Evolutionary conservation across 176 grass and related monocot species (phyloP).

Genomic region (Pontederia paniculata): DNA sequence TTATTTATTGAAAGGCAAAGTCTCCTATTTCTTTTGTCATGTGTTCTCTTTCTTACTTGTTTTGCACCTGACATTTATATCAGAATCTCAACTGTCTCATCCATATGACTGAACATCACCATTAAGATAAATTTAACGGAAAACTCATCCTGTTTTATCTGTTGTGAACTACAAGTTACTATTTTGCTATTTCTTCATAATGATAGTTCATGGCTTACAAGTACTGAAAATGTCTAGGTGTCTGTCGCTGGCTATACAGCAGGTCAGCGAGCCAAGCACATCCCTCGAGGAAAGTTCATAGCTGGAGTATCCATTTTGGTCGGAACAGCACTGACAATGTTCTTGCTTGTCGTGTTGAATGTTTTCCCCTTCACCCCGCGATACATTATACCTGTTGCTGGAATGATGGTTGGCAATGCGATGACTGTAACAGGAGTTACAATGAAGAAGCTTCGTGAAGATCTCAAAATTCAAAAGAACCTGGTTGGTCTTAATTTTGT

Average conservation of each 20-base stretch:
- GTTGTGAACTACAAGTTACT: too few relatives aligned
- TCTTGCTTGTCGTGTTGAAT: conserved; percentile 44
- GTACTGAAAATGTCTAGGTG: conserved; percentile 14
- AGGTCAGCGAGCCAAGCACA: conserved; percentile 46
- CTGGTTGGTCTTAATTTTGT: conserved; percentile 17
- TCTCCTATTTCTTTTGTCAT: too few relatives aligned
- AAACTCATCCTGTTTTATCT: too few relatives aligned
- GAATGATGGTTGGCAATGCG: conserved; percentile 92
- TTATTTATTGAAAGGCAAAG: too few relatives aligned
- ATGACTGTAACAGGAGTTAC: conserved; percentile 90
- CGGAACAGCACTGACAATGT: conserved; percentile 75
- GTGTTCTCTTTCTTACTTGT: too few relatives aligned
- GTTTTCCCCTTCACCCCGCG: conserved; percentile 84
- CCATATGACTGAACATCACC: too few relatives aligned
- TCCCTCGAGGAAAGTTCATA: conserved; percentile 57
- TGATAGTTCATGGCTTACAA: too few relatives aligned
- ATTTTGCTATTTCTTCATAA: too few relatives aligned
- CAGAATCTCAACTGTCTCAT: too few relatives aligned
- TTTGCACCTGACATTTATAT: too few relatives aligned
- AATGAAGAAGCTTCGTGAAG: conserved; percentile 52
- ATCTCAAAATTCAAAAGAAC: conserved; percentile 39
- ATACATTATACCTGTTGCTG: conserved; percentile 81
- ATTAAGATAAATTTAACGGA: too few relatives aligned
- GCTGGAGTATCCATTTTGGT: conserved; percentile 48
- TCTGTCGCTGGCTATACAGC: conserved; percentile 54